Conservation (phyloP, 306 rosid species). For the Cucurbita maxima region DNA sequence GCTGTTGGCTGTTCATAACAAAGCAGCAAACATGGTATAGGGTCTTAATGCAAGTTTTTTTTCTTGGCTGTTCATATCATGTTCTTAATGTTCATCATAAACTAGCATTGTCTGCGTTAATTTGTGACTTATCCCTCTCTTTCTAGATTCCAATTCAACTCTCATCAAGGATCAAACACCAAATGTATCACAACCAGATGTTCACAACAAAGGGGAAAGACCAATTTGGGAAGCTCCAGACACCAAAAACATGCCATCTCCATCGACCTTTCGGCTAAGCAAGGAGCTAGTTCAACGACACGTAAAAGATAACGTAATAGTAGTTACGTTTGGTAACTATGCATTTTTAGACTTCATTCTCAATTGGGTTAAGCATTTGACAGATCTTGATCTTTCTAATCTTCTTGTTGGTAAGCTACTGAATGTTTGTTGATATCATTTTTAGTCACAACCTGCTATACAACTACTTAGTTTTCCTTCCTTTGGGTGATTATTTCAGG, state of each 20-base stretch:
- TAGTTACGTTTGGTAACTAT: constrained; percentile 88
- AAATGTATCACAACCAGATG: constrained; percentile 23
- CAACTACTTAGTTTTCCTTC: background rate
- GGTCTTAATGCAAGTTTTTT: background rate
- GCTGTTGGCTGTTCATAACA: background rate
- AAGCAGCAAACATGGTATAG: background rate
- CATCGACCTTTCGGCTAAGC: constrained; percentile 40
- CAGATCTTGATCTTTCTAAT: constrained; percentile 62
- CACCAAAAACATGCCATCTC: constrained; percentile 46
- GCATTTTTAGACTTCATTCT: constrained; percentile 96
- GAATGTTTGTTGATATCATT: background rate
- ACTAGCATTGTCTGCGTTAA: background rate
- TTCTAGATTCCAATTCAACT: constrained; percentile 26
- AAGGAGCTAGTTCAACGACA: constrained; percentile 62
- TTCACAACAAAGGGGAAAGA: constrained; percentile 15
- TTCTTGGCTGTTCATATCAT: background rate
- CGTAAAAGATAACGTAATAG: constrained; percentile 62
- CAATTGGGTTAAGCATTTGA: constrained; percentile 81
- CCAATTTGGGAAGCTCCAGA: constrained; percentile 45
- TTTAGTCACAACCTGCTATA: background rate
- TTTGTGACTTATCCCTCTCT: background rate
- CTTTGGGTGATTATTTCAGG: constrained; percentile 39
- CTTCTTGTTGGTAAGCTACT: constrained; percentile 72
- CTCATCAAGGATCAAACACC: constrained; percentile 17
- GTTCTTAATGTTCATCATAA: background rate